Evolutionary conservation across 768 basidiomycete species (phyloP), one percentile per base, ranked within the genome.

Genomic region (Hypholoma fasciculare): DNA sequence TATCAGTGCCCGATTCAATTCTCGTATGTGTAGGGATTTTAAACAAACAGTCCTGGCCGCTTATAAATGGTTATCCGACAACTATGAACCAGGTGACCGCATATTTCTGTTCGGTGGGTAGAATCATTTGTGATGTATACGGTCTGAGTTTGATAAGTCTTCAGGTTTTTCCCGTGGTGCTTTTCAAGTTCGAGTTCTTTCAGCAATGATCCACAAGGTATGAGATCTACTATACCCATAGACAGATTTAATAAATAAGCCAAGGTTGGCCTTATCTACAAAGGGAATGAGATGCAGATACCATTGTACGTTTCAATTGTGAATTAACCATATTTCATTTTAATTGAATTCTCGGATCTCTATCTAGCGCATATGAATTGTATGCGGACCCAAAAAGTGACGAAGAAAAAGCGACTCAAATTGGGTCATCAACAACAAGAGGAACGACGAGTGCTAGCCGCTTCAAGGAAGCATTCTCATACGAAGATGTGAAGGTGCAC

Each of bases 121-220:
- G 13, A 20, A 7, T 17, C 2, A 4, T 19, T n/a, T 34, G 9
- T 19, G 42, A n/a, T 17, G 27, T 19, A 55, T 43, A 13, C 9
- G 39, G 6, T 14, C 26, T 7, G 26, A 16, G 19, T 16, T 20
- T 37, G 23, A 49, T 7, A 42, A 64, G 26, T 68, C 9, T 7
- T 30, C 12, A 80, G 80, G 80, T 0, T 81, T 77, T 64, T 81
- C 80, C 1, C 77, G 79, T n/a, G 79, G 79, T 4, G 78, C 77
- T 23, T 80, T 77, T 58, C 79, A 80, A 61, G 76, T 74, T 7
- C 71, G 80, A 30, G 74, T 68, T 1, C 54, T 81, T 38, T 73
- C 78, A 3, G 79, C 68, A 7, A 79, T 80, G 79, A 77, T 80
- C 30, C 61, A 71, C 19, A 70, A 59, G 50, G 80, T 77, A 44